Conservation (phyloP, 2,329 filamentous ascomycete species). For the Colletotrichum truncatum region DNA sequence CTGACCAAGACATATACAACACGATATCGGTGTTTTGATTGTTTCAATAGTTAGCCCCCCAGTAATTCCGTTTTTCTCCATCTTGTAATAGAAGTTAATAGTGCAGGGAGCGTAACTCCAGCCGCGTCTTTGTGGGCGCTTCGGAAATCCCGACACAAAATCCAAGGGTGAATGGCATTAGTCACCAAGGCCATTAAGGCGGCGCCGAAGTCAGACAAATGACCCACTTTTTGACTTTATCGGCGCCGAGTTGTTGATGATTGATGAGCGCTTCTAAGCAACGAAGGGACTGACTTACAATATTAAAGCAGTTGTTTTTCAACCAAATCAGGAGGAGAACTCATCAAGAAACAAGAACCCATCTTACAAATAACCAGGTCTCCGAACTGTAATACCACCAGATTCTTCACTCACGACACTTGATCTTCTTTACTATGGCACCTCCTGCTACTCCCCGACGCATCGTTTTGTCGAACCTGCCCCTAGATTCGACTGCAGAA, state of each 20-base stretch:
- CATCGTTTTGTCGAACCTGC: slow-evolving; percentile 7
- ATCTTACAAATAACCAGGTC: not conserved
- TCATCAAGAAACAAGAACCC: no score
- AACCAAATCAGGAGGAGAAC: no score
- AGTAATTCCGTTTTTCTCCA: no score
- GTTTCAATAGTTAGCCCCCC: no score
- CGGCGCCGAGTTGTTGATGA: slow-evolving; percentile 4
- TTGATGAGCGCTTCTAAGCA: not conserved
- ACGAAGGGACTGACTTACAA: not conserved
- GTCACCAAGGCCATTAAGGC: not conserved
- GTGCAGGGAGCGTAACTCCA: no score
- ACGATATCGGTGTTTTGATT: no score
- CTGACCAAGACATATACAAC: no score
- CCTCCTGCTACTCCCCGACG: not conserved
- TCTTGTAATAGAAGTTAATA: no score
- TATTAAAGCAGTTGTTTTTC: not conserved
- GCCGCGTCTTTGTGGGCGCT: no score
- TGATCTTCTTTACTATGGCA: not conserved
- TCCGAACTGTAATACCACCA: not conserved
- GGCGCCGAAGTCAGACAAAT: slow-evolving; percentile 5
- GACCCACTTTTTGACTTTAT: not conserved
- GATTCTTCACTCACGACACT: not conserved
- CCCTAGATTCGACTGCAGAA: not conserved
- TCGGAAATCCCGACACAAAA: not conserved
- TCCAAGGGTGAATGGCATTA: not conserved